phyloP scores from a whole-genome alignment of 768 basidiomycete genomes.

The Leucocoprinus birnbaumii region DNA sequence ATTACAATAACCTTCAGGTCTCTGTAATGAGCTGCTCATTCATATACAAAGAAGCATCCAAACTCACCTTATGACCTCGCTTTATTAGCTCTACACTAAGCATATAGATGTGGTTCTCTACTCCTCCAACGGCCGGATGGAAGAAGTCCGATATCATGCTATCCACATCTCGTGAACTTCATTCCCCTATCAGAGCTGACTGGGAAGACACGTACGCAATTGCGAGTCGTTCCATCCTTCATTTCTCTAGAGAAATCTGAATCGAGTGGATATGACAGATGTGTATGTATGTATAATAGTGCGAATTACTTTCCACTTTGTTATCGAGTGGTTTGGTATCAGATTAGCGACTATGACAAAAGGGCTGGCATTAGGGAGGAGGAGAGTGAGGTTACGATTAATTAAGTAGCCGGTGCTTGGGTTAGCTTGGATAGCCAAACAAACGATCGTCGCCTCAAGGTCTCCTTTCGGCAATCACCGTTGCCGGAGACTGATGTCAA shows the following conservation, averaged over 20 bases:
- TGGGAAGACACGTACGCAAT: constrained; percentile 20
- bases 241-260: not conserved
- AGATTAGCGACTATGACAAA: no score
- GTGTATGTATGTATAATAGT: no score
- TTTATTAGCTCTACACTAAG: constrained; percentile 79
- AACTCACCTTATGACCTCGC: constrained; percentile 77
- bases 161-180: not conserved
- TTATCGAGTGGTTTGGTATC: no score
- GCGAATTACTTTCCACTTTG: no score
- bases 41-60: not conserved
- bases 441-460: no score
- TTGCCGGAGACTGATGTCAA: no score
- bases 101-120: constrained; percentile 96
- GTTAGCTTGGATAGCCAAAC: no score
- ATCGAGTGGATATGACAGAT: no score
- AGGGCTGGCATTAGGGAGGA: no score
- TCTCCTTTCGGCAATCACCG: no score
- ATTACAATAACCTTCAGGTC: constrained; percentile 80
- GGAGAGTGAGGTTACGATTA: no score
- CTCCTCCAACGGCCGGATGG: constrained; percentile 90
- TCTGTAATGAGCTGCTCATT: not conserved
- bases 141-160: constrained; percentile 99
- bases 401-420: no score
- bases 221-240: constrained; percentile 15
- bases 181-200: not conserved